A percentile compares a stretch with the other conserved stretches of the same genome.
phyloP scores from a whole-genome alignment of 805 yeast species.

The Yarrowia divulgata region DNA sequence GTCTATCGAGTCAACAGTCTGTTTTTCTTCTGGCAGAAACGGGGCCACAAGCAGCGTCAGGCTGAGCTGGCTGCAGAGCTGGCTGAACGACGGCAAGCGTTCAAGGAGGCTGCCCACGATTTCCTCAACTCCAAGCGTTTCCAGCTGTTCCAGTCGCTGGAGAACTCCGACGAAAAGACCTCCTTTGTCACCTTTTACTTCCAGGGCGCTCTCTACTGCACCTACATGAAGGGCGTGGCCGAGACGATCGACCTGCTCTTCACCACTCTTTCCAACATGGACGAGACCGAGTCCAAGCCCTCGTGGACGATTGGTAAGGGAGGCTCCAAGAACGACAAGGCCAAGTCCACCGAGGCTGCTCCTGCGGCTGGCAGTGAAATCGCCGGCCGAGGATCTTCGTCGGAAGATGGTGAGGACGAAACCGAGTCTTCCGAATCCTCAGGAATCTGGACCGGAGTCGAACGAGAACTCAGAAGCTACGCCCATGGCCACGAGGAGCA shows the following conservation, averaged over 20 bases:
- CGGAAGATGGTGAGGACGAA: not conserved
- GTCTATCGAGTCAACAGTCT: constrained; percentile 11
- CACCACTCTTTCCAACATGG: constrained; percentile 7
- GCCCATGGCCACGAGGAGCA: constrained; percentile 27
- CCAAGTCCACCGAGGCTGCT: constrained; percentile 12
- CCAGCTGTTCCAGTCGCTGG: constrained; percentile 19
- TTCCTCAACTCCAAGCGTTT: constrained; percentile 13
- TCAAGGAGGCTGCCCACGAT: constrained; percentile 19
- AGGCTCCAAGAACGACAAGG: not conserved
- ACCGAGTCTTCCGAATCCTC: not conserved
- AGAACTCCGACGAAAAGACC: not conserved
- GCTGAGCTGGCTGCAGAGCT: constrained; percentile 9
- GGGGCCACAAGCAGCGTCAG: constrained; percentile 1
- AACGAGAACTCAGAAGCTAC: constrained; percentile 1
- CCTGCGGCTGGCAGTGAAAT: constrained; percentile 7
- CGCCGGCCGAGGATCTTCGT: not conserved
- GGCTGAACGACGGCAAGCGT: constrained; percentile 7
- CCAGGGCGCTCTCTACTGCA: constrained; percentile 34
- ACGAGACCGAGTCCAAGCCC: constrained; percentile 20
- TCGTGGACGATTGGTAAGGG: constrained; percentile 30
- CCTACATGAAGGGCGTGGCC: constrained; percentile 26
- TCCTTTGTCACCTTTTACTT: constrained; percentile 27
- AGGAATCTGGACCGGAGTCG: constrained; percentile 14
- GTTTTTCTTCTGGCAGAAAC: constrained; percentile 11
- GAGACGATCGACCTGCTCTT: constrained; percentile 24